A percentile compares a stretch with the other conserved stretches of the same genome.
phyloP scores from a whole-genome alignment of 2,329 filamentous ascomycete genomes.

The Fusarium tupiense region DNA sequence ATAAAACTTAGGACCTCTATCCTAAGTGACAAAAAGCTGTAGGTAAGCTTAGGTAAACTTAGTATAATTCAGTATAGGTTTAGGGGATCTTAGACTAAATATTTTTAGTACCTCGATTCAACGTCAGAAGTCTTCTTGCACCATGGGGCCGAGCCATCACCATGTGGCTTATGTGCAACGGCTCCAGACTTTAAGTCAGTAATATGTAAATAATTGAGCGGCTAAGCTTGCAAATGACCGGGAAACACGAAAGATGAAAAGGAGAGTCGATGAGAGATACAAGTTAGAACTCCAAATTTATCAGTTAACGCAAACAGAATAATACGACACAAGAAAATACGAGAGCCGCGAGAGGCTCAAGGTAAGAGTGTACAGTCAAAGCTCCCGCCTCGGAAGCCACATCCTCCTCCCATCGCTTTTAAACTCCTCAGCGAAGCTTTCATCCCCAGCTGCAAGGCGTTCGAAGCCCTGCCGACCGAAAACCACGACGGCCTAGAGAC shows the following conservation, averaged over 20 bases:
- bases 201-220: not conserved
- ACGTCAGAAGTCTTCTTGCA: too few species aligned
- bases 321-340: slow-evolving; percentile 37
- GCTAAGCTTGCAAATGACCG: not conserved
- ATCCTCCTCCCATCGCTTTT: slow-evolving; percentile 24
- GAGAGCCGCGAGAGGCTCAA: slow-evolving; percentile 30
- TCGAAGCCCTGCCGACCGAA: not conserved
- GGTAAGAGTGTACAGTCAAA: slow-evolving; percentile 42
- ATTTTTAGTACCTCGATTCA: too few species aligned
- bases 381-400: slow-evolving; percentile 23
- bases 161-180: not conserved
- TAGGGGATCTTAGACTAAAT: too few species aligned
- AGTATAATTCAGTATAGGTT: too few species aligned
- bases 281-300: slow-evolving; percentile 34
- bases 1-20: too few species aligned
- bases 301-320: slow-evolving; percentile 33
- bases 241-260: not conserved
- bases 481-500: not conserved
- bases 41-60: too few species aligned
- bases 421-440: slow-evolving; percentile 9
- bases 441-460: not conserved
- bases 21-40: too few species aligned
- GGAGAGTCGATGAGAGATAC: slow-evolving; percentile 10
- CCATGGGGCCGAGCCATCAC: not conserved
- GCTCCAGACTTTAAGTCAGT: not conserved